Conservation (phyloP, 768 basidiomycete genomes). For the Macrolepiota fuliginosa region DNA sequence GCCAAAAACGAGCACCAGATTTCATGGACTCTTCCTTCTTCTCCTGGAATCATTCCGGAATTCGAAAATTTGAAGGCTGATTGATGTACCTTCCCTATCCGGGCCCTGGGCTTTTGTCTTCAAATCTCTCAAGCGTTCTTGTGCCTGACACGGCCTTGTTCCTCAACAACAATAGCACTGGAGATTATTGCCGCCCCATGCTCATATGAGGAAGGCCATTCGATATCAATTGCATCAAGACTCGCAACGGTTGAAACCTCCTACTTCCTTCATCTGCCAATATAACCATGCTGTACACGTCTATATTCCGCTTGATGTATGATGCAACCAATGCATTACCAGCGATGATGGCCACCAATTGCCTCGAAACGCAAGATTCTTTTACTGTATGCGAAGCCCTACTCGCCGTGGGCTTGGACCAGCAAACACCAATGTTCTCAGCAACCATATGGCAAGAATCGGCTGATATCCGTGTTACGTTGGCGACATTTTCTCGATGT, state of each 20-base stretch:
- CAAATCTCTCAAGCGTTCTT: not conserved
- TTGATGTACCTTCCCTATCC: not conserved
- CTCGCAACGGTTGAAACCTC: slow-evolving; percentile 5
- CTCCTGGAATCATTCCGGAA: not conserved
- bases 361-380: not conserved
- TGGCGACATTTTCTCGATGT: not conserved
- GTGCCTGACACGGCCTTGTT: not conserved
- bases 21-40: not conserved
- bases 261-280: slow-evolving; percentile 9
- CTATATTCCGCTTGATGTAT: slow-evolving; percentile 6
- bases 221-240: slow-evolving; percentile 6
- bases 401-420: not conserved
- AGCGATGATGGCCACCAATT: not conserved
- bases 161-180: not conserved
- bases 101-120: slow-evolving; percentile 1
- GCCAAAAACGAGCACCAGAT: not conserved
- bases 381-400: not conserved
- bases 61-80: not conserved
- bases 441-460: not conserved
- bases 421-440: not conserved
- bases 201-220: not conserved
- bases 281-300: slow-evolving; percentile 8
- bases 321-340: slow-evolving; percentile 7
- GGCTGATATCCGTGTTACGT: not conserved
- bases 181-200: not conserved